Base-by-base conservation (phyloP, 306 rosid species). In the Astragalus membranaceus region DNA sequence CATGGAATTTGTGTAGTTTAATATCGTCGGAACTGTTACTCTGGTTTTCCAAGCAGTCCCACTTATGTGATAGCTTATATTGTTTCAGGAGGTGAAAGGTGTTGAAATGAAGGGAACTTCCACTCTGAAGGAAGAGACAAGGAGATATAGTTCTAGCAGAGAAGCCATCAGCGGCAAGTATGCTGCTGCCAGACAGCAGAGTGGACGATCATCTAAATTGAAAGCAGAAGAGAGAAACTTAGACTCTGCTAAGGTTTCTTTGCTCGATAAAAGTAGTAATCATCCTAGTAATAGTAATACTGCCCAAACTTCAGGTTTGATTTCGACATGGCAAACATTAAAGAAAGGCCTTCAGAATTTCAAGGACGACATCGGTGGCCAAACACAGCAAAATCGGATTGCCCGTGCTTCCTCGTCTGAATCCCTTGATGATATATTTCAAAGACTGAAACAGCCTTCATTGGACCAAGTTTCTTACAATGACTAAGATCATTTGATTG, bases 391-490 rank as follows among this genome's bases (percentile, higher is more conserved):
- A 60, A 70, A 58, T 71, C 64, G 54, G 59, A 67, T 84, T n/a
- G 43, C 94, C 43, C 89, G 72, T 33, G 85, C 3, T 75, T 77
- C 93, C 67, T 94, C 97, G 0, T 80, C 92, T 0, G 92, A 90
- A 79, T 87, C 99, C 57, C 99, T 94, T 5, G 99, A 94, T 64
- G 96, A 91, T 66, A 88, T 94, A 79, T 91, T 94, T 74, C 99
- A 91, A 80, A 84, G 95, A 86, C 80, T 91, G 81, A 90, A 87
- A 44, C 88, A 76, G 60, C 96, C 96, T 29, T 85, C 95, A 46
- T 49, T 26, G 15, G 88, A 80, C 43, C 86, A 62, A 54, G 80
- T 35, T 58, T 69, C 55, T 75, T 39, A 80, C 68, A 74, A 66
- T 10, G 83, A 79, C 2, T 83, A 81, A 6, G 95, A 82, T 13